These are phyloP conservation scores for Calonectria montana DNA, from an alignment of 2,329 filamentous ascomycete species.

Conservation along the genomic window DNA sequence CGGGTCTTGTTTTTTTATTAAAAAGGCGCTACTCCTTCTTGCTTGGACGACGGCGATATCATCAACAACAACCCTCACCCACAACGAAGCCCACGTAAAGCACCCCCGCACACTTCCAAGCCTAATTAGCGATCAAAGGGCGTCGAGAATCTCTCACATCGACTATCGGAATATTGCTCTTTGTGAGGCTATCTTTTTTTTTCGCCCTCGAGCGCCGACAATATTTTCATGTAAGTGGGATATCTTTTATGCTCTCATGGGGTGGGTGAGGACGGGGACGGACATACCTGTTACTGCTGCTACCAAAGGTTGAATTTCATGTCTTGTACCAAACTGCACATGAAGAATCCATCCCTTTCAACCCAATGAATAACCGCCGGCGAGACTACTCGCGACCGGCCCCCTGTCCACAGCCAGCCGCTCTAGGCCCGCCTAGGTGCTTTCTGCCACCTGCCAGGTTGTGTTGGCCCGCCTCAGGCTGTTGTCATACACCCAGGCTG, in stretches of 20 bases:
- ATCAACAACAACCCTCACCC: neutral
- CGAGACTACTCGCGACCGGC: neutral
- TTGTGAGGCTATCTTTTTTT: neutral
- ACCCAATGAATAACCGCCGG: neutral
- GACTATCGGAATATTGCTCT: neutral
- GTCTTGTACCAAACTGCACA: neutral
- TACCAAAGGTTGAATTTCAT: neutral
- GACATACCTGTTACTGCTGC: no score
- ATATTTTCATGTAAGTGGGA: constrained; percentile 1
- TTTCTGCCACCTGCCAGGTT: neutral
- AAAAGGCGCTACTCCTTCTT: constrained; percentile 2
- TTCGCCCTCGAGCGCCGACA: neutral
- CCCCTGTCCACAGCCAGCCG: neutral
- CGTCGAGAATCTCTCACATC: neutral
- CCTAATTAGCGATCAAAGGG: neutral
- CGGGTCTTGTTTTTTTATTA: constrained; percentile 7
- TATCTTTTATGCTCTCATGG: neutral
- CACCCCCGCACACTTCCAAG: neutral
- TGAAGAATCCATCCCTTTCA: neutral
- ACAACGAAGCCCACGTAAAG: neutral
- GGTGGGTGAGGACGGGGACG: no score
- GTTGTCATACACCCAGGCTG: neutral
- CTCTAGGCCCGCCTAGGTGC: neutral
- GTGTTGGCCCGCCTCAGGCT: neutral
- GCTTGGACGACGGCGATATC: neutral